Base-by-base conservation (phyloP, 371 early-diverging fungal genomes). In the Nematocida ausubeli region DNA sequence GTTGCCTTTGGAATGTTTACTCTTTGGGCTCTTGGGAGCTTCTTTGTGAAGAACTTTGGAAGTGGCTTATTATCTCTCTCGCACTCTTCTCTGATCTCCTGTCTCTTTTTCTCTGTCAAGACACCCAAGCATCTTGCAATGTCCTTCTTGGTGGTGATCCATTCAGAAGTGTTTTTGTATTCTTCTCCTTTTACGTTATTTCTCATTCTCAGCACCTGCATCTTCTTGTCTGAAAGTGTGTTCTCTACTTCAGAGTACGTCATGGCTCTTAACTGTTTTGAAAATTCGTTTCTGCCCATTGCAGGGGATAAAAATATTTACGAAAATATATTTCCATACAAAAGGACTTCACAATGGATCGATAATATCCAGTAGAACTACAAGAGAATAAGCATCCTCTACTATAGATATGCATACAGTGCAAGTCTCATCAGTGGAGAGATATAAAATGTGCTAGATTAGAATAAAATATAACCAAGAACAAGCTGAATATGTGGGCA, bases 111-210 rank as follows among this genome's bases (percentile, higher is more conserved):
- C 60, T 75, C 78, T 28, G 34, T 26, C 9, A 75, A 28, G 34
- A 75, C 54, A 37, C 22, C 24, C 12, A 75, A 16, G 58, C 78
- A 75, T 66, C 78, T 51, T 39, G 78, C 78, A 24, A 75, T 66
- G 68, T 75, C 67, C 55, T 67, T 75, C 68, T 75, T 75, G 12
- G 78, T 75, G 40, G 14, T 65, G 56, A 75, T 75, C 78, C 78
- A 75, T 35, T 75, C 54, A 3, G 63, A 50, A 39, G 67, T 52
- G 24, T 28, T 63, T 39, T 66, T 75, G 35, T 34, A 24, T 4
- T 66, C 66, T 1, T 66, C 55, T 42, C 40, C 47, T 52, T 44
- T 66, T 19, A 22, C 28, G 7, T 75, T 52, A 32, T 63, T 75
- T 66, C 78, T 65, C 55, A 75, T 50, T 49, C 44, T 75, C 14